These are phyloP conservation scores for Salix purpurea DNA, from an alignment of 345 rosid genomes.

Conservation along the genomic window DNA sequence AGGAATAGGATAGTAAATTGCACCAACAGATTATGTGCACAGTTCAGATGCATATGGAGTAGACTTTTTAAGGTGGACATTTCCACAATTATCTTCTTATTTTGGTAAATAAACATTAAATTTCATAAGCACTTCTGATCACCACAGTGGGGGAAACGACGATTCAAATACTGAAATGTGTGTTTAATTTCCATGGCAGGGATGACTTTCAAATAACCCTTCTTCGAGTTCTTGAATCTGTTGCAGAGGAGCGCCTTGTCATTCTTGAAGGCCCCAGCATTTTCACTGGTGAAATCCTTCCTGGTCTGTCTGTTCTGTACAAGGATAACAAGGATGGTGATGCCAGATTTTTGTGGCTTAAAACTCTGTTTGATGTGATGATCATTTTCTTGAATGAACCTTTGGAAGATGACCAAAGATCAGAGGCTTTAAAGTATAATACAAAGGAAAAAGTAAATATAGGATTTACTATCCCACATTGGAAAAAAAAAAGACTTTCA, in stretches of 20 bases:
- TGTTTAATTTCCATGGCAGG: slow-evolving; percentile 54
- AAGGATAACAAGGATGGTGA: slow-evolving; percentile 90
- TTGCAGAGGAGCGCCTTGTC: slow-evolving; percentile 62
- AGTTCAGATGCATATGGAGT: background rate
- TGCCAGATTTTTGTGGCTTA: slow-evolving; percentile 87
- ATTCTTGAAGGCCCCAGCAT: slow-evolving; percentile 52
- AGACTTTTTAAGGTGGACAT: background rate
- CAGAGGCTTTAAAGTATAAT: slow-evolving; percentile 41
- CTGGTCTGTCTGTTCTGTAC: slow-evolving; percentile 69
- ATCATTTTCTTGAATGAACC: slow-evolving; percentile 65
- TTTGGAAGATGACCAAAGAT: slow-evolving; percentile 42
- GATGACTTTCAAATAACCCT: slow-evolving; percentile 94
- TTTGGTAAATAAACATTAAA: background rate
- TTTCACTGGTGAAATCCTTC: slow-evolving; percentile 66
- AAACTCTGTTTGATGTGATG: slow-evolving; percentile 82
- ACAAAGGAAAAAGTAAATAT: too few relatives aligned
- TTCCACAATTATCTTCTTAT: background rate
- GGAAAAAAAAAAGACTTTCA: too few relatives aligned
- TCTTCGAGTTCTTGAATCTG: slow-evolving; percentile 73
- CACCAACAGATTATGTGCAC: background rate
- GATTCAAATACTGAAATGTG: slow-evolving; percentile 9
- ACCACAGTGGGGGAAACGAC: background rate
- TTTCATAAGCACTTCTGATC: background rate
- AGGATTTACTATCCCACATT: too few relatives aligned
- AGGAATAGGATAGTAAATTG: too few relatives aligned